Evolutionary conservation across 2,329 filamentous ascomycete species (phyloP).

Genomic region (Ophiostoma ulmi): DNA sequence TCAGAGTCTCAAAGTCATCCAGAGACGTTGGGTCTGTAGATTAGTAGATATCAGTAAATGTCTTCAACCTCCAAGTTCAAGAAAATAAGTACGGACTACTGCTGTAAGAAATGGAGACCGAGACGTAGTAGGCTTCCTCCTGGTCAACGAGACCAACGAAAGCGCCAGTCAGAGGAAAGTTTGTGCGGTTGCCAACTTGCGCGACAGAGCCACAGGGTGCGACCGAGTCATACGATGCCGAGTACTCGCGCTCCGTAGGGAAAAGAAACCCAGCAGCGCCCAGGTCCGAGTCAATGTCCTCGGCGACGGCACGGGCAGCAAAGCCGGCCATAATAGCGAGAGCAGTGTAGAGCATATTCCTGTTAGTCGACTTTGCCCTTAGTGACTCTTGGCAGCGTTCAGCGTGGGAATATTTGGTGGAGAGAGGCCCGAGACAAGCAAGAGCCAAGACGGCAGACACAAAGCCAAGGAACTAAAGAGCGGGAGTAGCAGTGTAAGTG

Average conservation of each 20-base stretch:
- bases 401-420: neutral
- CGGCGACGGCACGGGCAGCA: neutral
- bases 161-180: neutral
- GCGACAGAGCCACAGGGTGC: constrained; percentile 47
- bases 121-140: neutral
- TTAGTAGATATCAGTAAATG: neutral
- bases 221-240: constrained; percentile 44
- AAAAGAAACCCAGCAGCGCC: constrained; percentile 51
- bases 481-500: neutral
- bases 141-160: neutral
- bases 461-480: neutral
- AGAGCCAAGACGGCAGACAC: neutral
- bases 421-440: neutral
- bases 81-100: neutral
- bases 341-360: neutral
- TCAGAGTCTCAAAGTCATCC: constrained; percentile 34
- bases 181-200: constrained; percentile 43
- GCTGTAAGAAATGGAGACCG: neutral
- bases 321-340: neutral
- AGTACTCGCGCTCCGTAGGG: constrained; percentile 49
- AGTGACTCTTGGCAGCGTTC: neutral
- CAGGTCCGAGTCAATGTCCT: neutral
- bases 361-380: neutral
- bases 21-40: constrained; percentile 17
- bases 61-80: neutral